These are phyloP conservation scores for Talaromyces sp. DNA, from an alignment of 2,329 filamentous ascomycete genomes.

Conservation along the genomic window DNA sequence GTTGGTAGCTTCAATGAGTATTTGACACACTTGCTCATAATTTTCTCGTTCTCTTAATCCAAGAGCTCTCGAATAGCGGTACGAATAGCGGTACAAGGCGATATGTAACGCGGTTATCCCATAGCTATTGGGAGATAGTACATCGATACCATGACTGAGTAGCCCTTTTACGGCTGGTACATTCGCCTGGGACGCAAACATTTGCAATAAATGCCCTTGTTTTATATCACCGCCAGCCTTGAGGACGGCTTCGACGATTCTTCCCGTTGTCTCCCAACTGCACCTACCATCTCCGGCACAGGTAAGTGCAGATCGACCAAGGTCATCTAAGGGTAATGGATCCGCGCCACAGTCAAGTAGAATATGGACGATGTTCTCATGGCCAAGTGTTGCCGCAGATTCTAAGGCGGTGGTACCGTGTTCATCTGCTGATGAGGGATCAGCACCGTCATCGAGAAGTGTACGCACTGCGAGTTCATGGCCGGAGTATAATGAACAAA, in stretches of 20 bases:
- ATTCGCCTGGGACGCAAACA: not conserved
- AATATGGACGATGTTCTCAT: not conserved
- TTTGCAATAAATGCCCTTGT: not conserved
- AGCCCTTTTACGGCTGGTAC: not conserved
- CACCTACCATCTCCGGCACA: not conserved
- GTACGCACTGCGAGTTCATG: not conserved
- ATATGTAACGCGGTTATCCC: not conserved
- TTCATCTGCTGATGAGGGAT: not conserved
- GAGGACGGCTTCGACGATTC: not conserved
- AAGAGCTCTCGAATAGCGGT: not conserved
- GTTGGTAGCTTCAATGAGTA: not conserved
- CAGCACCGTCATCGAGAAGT: not conserved
- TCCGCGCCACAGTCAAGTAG: not conserved
- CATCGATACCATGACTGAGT: not conserved
- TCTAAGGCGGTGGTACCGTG: not conserved
- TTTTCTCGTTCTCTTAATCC: not conserved
- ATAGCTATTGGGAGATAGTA: not conserved
- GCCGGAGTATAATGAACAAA: not conserved
- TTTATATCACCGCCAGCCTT: not conserved
- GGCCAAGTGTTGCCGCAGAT: not conserved
- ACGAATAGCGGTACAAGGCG: not conserved
- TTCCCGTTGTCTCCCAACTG: not conserved
- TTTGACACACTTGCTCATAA: not conserved
- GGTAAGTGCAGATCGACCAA: not conserved
- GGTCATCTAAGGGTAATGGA: not conserved